phyloP scores from a whole-genome alignment of 768 basidiomycete genomes.

The Lentinus tigrinus region DNA sequence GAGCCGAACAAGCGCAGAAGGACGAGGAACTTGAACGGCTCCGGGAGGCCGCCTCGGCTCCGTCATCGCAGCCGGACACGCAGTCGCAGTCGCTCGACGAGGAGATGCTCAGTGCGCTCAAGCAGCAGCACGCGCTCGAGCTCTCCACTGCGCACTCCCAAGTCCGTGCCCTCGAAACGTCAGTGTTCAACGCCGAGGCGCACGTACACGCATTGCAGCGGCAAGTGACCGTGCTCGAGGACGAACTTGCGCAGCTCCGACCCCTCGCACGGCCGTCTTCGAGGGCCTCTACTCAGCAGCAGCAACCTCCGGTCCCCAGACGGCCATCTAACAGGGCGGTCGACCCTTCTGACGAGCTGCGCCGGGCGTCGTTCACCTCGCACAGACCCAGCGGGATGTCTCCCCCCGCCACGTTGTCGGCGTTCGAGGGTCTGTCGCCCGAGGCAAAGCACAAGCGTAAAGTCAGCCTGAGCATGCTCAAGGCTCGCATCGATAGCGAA shows the following conservation, averaged over 20 bases:
- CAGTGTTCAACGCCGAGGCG: constrained; percentile 72
- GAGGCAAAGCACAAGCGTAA: constrained; percentile 81
- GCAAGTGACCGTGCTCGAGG: constrained; percentile 63
- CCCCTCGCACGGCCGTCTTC: constrained; percentile 32
- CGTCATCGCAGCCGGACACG: constrained; percentile 32
- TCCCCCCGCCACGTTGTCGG: constrained; percentile 40
- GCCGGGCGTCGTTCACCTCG: constrained; percentile 36
- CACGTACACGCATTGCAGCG: constrained; percentile 66
- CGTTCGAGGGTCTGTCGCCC: constrained; percentile 69
- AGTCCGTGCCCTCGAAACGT: constrained; percentile 73
- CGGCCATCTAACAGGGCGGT: constrained; percentile 46
- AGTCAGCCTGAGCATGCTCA: constrained; percentile 85
- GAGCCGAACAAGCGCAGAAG: constrained; percentile 55
- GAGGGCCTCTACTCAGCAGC: constrained; percentile 43
- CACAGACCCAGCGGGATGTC: constrained; percentile 25
- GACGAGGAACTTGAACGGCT: constrained; percentile 68
- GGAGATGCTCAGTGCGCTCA: constrained; percentile 69
- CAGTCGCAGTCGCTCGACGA: constrained; percentile 56
- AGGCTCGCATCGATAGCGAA: constrained; percentile 87
- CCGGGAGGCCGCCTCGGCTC: constrained; percentile 42
- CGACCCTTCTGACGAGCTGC: constrained; percentile 41
- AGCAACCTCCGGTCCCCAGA: constrained; percentile 36
- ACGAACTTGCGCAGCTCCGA: constrained; percentile 54
- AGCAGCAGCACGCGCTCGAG: constrained; percentile 78
- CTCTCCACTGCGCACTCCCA: constrained; percentile 78